Percentiles rank a stretch among this genome's conserved stretches.
These are phyloP conservation scores for Phytophthora melonis DNA, from an alignment of 352 stramenopile species.

Conservation along the genomic window DNA sequence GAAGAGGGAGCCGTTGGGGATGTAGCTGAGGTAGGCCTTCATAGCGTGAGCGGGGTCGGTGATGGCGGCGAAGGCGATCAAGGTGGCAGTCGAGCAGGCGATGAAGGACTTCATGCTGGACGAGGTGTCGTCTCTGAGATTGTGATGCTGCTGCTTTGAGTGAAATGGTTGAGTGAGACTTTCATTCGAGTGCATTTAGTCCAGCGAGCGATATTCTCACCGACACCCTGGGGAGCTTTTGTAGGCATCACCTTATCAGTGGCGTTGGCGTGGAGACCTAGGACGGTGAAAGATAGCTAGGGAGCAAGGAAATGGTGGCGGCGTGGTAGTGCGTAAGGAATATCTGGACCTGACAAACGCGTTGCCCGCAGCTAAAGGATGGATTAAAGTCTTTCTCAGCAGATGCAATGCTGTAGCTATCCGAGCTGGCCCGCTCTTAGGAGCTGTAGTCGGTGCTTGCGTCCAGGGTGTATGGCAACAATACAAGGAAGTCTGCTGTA, in stretches of 20 bases:
- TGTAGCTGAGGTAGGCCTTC: constrained; percentile 24
- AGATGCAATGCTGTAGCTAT: constrained; percentile 6
- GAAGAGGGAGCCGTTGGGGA: constrained; percentile 49
- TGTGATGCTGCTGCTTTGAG: too few relatives aligned
- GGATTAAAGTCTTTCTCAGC: neutral
- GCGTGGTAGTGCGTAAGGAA: neutral
- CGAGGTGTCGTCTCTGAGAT: neutral
- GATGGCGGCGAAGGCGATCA: neutral
- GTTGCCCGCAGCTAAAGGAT: too few relatives aligned
- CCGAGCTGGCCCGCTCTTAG: too few relatives aligned
- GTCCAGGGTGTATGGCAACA: neutral
- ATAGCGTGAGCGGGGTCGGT: neutral
- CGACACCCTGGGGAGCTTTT: too few relatives aligned
- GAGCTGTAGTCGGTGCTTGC: too few relatives aligned
- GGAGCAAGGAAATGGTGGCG: neutral
- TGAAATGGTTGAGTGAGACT: neutral
- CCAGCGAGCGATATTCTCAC: too few relatives aligned
- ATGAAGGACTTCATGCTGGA: constrained; percentile 2
- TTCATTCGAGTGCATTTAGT: too few relatives aligned
- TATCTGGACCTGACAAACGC: too few relatives aligned
- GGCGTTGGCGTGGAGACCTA: neutral
- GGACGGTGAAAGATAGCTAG: constrained; percentile 5
- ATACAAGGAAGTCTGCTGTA: too few relatives aligned
- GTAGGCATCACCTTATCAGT: too few relatives aligned
- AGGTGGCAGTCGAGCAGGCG: neutral